These are phyloP conservation scores for Rhazya stricta DNA, from an alignment of 257 asterid species.

Conservation along the genomic window DNA sequence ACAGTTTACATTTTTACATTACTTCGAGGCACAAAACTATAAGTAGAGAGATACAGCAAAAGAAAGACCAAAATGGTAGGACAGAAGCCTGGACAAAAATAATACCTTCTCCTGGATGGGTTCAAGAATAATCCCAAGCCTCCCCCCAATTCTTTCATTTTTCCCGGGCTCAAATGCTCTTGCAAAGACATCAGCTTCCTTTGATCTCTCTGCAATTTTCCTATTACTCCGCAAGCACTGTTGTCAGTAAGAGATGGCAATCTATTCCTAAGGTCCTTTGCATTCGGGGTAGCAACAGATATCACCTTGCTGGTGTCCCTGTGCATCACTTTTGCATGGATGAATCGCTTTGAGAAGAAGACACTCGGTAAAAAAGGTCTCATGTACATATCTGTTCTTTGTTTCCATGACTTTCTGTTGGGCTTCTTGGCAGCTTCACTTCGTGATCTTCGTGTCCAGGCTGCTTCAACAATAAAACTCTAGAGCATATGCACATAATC, in stretches of 20 bases:
- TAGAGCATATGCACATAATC: conserved; percentile 13
- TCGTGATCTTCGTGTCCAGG: conserved; percentile 87
- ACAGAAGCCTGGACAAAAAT: conserved; percentile 43
- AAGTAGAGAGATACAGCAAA: neutral
- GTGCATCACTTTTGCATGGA: conserved; percentile 93
- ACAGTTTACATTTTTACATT: neutral
- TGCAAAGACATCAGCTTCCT: conserved; percentile 93
- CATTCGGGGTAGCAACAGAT: conserved; percentile 91
- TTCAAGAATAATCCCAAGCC: conserved; percentile 74
- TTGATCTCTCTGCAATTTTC: conserved; percentile 82
- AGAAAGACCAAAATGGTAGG: neutral
- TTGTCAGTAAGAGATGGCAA: conserved; percentile 83
- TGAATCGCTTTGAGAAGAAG: conserved; percentile 80
- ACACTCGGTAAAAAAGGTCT: conserved; percentile 79
- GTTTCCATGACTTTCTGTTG: conserved; percentile 92
- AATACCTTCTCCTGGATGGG: conserved; percentile 78
- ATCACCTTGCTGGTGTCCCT: conserved; percentile 92
- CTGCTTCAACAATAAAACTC: conserved; percentile 64
- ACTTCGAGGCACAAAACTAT: neutral
- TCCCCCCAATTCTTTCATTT: conserved; percentile 74
- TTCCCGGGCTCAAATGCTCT: conserved; percentile 65
- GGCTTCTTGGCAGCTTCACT: conserved; percentile 80
- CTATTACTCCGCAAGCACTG: conserved; percentile 71
- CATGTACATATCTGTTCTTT: conserved; percentile 93
- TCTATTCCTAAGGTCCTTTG: conserved; percentile 74